These are phyloP conservation scores for Priceomyces fermenticarens DNA, from an alignment of 805 yeast species.

Conservation along the genomic window DNA sequence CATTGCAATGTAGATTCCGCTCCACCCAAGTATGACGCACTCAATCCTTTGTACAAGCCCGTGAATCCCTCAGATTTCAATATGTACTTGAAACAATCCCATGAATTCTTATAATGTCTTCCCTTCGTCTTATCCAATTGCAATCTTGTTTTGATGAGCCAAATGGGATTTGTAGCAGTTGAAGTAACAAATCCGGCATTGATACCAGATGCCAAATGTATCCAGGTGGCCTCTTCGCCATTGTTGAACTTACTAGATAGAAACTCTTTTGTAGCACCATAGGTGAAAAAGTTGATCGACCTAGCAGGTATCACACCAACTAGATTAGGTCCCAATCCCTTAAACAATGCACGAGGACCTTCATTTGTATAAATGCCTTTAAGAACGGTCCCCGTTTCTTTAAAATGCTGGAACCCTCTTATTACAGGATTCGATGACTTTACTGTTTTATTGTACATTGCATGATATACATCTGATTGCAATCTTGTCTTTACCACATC, in stretches of 20 bases:
- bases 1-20: slow-evolving; percentile 92
- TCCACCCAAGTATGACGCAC: slow-evolving; percentile 93
- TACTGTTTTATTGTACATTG: slow-evolving; percentile 49
- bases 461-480: slow-evolving; percentile 80
- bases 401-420: slow-evolving; percentile 67
- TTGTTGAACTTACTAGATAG: slow-evolving; percentile 64
- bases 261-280: slow-evolving; percentile 86
- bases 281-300: slow-evolving; percentile 92
- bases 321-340: slow-evolving; percentile 93
- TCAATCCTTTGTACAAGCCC: slow-evolving; percentile 85
- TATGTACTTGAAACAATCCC: slow-evolving; percentile 77
- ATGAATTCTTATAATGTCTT: slow-evolving; percentile 73
- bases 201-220: slow-evolving; percentile 83
- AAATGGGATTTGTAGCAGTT: slow-evolving; percentile 95
- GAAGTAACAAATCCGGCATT: slow-evolving; percentile 92
- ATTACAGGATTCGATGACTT: slow-evolving; percentile 34
- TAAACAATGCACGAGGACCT: slow-evolving; percentile 83
- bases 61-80: slow-evolving; percentile 71
- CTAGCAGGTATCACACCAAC: slow-evolving; percentile 98
- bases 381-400: slow-evolving; percentile 76
- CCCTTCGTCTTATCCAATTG: slow-evolving; percentile 78
- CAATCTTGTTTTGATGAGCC: slow-evolving; percentile 93
- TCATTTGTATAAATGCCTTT: slow-evolving; percentile 66
- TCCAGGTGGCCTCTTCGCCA: slow-evolving; percentile 77
- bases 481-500: slow-evolving; percentile 95